Conservation (phyloP, 805 yeast genomes). For the Pichia cephalocereana region DNA sequence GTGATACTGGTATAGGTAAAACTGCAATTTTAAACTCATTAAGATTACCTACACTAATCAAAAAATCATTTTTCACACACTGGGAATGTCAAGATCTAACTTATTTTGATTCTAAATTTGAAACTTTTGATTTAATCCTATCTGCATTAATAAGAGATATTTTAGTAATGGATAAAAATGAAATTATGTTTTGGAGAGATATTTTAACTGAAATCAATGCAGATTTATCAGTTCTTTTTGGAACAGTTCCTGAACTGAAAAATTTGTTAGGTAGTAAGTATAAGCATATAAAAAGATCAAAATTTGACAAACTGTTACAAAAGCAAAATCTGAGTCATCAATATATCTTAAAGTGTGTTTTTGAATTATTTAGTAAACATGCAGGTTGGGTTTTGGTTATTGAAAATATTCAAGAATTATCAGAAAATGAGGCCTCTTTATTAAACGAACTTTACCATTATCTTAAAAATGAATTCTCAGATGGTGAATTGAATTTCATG, state of each 20-base stretch:
- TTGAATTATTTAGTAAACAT: slow-evolving; percentile 30
- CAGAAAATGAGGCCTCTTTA: slow-evolving; percentile 25
- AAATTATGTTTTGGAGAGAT: slow-evolving; percentile 33
- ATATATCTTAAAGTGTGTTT: slow-evolving; percentile 33
- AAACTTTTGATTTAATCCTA: slow-evolving; percentile 10
- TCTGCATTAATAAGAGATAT: slow-evolving; percentile 33
- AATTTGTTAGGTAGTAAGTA: slow-evolving; percentile 36
- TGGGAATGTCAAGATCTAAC: slow-evolving; percentile 25
- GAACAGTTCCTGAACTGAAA: slow-evolving; percentile 36
- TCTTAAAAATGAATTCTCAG: slow-evolving; percentile 9
- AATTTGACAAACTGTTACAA: slow-evolving; percentile 13
- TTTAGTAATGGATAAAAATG: slow-evolving; percentile 28
- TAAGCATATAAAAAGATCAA: slow-evolving; percentile 16
- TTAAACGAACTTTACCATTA: slow-evolving; percentile 23
- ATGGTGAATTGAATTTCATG: slow-evolving; percentile 5
- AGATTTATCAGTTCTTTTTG: slow-evolving; percentile 33
- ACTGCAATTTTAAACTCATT: slow-evolving; percentile 33
- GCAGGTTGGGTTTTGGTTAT: slow-evolving; percentile 35
- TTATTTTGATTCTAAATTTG: slow-evolving; percentile 13
- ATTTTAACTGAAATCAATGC: slow-evolving; percentile 29
- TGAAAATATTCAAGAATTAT: slow-evolving; percentile 40
- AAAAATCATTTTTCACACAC: slow-evolving; percentile 23
- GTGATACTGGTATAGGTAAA: slow-evolving; percentile 40
- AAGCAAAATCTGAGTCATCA: slow-evolving; percentile 33
- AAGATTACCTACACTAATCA: slow-evolving; percentile 26